Conservation (phyloP, 2,329 filamentous ascomycete species). For the Aspergillus flavus region DNA sequence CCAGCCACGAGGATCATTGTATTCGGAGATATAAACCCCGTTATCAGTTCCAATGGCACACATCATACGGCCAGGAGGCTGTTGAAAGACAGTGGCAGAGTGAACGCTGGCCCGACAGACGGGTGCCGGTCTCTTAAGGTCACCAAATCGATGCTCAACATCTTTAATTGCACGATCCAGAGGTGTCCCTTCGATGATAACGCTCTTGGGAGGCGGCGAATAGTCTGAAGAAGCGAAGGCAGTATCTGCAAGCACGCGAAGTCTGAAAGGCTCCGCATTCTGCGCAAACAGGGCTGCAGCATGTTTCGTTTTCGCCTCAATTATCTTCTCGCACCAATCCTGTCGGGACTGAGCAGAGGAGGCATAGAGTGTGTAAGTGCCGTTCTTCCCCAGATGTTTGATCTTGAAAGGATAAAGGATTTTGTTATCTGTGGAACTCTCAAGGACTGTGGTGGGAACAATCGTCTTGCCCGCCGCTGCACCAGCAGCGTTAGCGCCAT, state of each 20-base stretch:
- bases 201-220: constrained; percentile 64
- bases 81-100: constrained; percentile 86
- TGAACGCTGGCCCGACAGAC: constrained; percentile 87
- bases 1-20: constrained; percentile 89
- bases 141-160: constrained; percentile 73
- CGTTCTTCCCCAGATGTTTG: constrained; percentile 86
- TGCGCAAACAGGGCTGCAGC: constrained; percentile 86
- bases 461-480: constrained; percentile 59
- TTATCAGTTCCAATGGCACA: constrained; percentile 94
- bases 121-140: constrained; percentile 68
- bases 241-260: constrained; percentile 88
- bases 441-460: constrained; percentile 51
- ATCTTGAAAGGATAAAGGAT: constrained; percentile 92
- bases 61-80: constrained; percentile 79
- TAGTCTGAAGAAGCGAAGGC: constrained; percentile 63
- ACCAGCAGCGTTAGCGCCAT: constrained; percentile 68
- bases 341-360: constrained; percentile 71
- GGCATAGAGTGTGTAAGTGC: constrained; percentile 89
- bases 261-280: constrained; percentile 91
- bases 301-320: constrained; percentile 91
- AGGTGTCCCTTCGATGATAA: constrained; percentile 86
- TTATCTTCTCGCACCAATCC: constrained; percentile 92
- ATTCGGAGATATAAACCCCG: constrained; percentile 87
- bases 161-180: constrained; percentile 88
- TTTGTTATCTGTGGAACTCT: constrained; percentile 70